phyloP scores from a whole-genome alignment of 306 rosid species.

The Aeschynomene evenia region DNA sequence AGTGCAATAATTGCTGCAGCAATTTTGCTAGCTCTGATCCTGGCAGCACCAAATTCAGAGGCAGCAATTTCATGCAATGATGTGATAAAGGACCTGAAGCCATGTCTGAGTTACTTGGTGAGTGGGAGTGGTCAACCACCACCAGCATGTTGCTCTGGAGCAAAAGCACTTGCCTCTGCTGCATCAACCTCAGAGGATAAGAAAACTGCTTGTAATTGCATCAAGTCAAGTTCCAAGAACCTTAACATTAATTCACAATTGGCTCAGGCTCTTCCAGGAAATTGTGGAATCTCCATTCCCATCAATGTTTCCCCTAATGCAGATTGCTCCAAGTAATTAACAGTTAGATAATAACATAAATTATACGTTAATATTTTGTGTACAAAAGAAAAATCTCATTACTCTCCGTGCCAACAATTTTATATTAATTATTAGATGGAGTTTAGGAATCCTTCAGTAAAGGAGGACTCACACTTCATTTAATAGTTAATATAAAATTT shows the following conservation, averaged over 20 bases:
- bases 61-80: constrained; percentile 57
- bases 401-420: too few species aligned
- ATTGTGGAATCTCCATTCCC: constrained; percentile 57
- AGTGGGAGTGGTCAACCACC: constrained; percentile 76
- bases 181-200: constrained; percentile 51
- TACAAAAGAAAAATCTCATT: too few species aligned
- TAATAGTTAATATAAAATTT: too few species aligned
- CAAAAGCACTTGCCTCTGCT: constrained; percentile 54
- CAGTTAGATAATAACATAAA: background rate
- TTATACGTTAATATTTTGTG: too few species aligned
- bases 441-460: too few species aligned
- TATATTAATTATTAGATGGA: too few species aligned
- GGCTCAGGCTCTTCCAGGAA: constrained; percentile 65
- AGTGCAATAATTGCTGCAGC: constrained; percentile 7
- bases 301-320: constrained; percentile 49
- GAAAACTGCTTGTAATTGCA: constrained; percentile 67
- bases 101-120: constrained; percentile 65
- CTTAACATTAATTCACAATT: constrained; percentile 43
- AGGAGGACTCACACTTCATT: too few species aligned
- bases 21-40: constrained; percentile 25
- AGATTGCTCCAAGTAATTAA: constrained; percentile 67
- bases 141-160: constrained; percentile 62
- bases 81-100: constrained; percentile 55
- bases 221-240: constrained; percentile 54
- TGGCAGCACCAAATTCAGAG: constrained; percentile 48